These are phyloP conservation scores for Boletus eberwhitei DNA, from an alignment of 768 basidiomycete species.

Conservation along the genomic window DNA sequence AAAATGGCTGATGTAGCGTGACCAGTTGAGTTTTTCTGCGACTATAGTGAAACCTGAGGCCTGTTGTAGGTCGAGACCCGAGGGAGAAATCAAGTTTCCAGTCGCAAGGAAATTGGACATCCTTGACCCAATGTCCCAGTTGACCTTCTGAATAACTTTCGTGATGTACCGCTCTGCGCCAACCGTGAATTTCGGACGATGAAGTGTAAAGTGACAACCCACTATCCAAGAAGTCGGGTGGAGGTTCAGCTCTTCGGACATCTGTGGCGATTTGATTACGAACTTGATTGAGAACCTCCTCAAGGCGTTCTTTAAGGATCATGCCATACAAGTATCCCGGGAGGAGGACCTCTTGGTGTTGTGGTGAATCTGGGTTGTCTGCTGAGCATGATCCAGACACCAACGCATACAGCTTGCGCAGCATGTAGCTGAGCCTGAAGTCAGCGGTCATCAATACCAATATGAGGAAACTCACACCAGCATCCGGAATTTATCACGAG, in stretches of 20 bases:
- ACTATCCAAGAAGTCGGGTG: constrained; percentile 90
- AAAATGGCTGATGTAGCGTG: constrained; percentile 97
- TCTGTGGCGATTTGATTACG: constrained; percentile 69
- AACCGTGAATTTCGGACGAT: constrained; percentile 2
- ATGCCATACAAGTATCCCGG: constrained; percentile 91
- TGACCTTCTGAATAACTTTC: constrained; percentile 71
- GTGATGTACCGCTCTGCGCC: constrained; percentile 72
- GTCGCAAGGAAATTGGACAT: constrained; percentile 95
- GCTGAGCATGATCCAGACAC: constrained; percentile 87
- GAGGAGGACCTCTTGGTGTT: constrained; percentile 95
- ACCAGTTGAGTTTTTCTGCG: constrained; percentile 98
- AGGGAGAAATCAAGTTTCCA: constrained; percentile 91
- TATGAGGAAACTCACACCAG: constrained; percentile 56
- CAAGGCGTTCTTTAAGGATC: constrained; percentile 97
- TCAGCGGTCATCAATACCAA: constrained; percentile 4
- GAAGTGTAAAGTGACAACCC: constrained; percentile 29
- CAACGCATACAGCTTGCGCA: constrained; percentile 88
- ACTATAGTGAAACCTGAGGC: constrained; percentile 98
- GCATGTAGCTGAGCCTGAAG: constrained; percentile 75
- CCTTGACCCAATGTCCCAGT: constrained; percentile 88
- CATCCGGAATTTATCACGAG: constrained; percentile 93
- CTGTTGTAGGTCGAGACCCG: constrained; percentile 95
- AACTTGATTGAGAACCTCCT: constrained; percentile 78
- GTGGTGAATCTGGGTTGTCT: constrained; percentile 98
- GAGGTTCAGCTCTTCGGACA: constrained; percentile 65